phyloP scores from a whole-genome alignment of 2,329 filamentous ascomycete genomes.

The Beauveria caledonica region DNA sequence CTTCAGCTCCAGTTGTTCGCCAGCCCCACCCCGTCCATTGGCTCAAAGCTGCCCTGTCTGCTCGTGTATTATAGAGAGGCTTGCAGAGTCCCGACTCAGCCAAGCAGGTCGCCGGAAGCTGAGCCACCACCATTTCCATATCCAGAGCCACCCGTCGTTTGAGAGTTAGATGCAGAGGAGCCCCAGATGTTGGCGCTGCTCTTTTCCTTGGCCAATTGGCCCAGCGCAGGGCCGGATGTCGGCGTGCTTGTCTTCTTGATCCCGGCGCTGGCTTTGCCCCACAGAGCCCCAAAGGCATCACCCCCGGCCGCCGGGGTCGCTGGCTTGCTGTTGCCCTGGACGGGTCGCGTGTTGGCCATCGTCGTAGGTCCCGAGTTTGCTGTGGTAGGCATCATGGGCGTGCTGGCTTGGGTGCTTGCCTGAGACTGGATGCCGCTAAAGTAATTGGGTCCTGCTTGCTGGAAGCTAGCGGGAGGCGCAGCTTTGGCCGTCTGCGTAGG shows the following conservation, averaged over 20 bases:
- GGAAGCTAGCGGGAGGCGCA: conserved; percentile 56
- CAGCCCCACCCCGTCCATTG: background rate
- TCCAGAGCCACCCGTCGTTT: conserved; percentile 10
- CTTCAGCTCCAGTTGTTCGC: background rate
- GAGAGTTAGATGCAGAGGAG: conserved; percentile 38
- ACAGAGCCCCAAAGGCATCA: conserved; percentile 85
- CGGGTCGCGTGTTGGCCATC: conserved; percentile 40
- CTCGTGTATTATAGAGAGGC: background rate
- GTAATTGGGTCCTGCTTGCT: conserved; percentile 82
- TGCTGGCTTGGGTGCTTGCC: conserved; percentile 14
- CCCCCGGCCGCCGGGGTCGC: conserved; percentile 50
- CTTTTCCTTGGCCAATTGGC: conserved; percentile 96
- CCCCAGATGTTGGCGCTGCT: conserved; percentile 93
- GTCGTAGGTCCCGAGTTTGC: conserved; percentile 28
- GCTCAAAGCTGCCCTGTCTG: background rate
- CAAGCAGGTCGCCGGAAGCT: conserved; percentile 41
- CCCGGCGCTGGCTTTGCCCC: conserved; percentile 65
- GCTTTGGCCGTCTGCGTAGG: conserved; percentile 31
- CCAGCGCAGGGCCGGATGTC: conserved; percentile 66
- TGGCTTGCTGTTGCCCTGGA: conserved; percentile 43
- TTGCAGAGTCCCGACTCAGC: conserved; percentile 20
- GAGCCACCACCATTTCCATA: conserved; percentile 25
- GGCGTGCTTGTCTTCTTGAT: conserved; percentile 64
- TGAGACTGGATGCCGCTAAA: conserved; percentile 68
- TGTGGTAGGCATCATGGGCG: conserved; percentile 20